Base-by-base conservation (phyloP, 2,329 filamentous ascomycete species). In the Fusarium sp. region DNA sequence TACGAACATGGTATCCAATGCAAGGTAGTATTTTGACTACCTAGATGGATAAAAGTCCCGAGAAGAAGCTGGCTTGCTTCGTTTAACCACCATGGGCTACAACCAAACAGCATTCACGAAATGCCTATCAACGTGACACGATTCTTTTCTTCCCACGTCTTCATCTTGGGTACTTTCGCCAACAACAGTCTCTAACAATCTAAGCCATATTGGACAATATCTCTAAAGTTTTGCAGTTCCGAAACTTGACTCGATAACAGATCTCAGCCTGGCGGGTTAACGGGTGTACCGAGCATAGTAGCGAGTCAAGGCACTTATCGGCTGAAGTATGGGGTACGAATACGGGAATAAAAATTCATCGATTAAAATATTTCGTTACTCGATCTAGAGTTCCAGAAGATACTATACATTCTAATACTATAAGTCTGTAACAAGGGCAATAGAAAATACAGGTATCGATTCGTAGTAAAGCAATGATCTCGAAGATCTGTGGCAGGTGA, bases 241-340 rank as follows among this genome's bases (percentile, higher is more conserved):
- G 23, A 18, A 46, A 23, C 38, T 43, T 60, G 44, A 44, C 48
- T 66, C 49, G 33, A 46, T 46, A 29, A 39, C 31, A 24, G 28
- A 26, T 49, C 43, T 24, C 28, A 58, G 35, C 28, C 39, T 16
- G 26, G 18, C 18, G 21, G 31, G 35, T 38, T 24, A 42, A 38
- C 8, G 37, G 37, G 21, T 57, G 39, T 35, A 37, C 48, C 29
- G 35, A 26, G 29, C n/a, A 38, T 12, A 23, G 35, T 29, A 28
- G 31, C 55, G 49, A 71, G 64, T 69, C 47, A 57, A 63, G 48
- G 47, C 39, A 21, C 39, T 52, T 42, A 24, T 38, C 56, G 39
- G 23, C 46, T 44, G 42, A 58, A 52, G 38, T 28, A 57, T 24
- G 50, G 54, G 57, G 68, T 66, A 66, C 59, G 48, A 71, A 71